Conservation (phyloP, 257 asterid genomes). For the Verbena officinalis region DNA sequence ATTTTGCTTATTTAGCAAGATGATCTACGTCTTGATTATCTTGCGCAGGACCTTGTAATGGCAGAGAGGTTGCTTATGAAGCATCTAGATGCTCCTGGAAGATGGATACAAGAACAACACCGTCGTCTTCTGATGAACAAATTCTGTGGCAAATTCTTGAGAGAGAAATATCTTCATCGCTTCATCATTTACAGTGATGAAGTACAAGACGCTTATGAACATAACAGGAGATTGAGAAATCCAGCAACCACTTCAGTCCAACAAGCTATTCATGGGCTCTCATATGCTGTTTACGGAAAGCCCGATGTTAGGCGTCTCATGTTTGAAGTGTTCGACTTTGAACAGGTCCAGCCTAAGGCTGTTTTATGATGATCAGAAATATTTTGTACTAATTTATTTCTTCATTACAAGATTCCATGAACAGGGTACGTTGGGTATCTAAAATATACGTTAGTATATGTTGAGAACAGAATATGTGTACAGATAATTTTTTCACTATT, state of each 20-base stretch:
- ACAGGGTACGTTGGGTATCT: neutral
- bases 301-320: conserved; percentile 95
- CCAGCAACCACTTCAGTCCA: conserved; percentile 97
- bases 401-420: neutral
- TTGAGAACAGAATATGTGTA: neutral
- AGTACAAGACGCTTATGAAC: conserved; percentile 86
- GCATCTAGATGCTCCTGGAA: conserved; percentile 96
- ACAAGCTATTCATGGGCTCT: conserved; percentile 93
- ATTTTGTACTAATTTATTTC: neutral
- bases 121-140: conserved; percentile 87
- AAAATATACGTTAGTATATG: neutral
- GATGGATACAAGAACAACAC: conserved; percentile 89
- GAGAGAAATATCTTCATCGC: conserved; percentile 85
- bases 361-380: conserved; percentile 27
- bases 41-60: conserved; percentile 85
- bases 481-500: neutral
- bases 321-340: conserved; percentile 97
- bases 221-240: conserved; percentile 88
- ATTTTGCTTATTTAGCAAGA: neutral
- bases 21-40: neutral
- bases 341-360: conserved; percentile 86
- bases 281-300: conserved; percentile 86
- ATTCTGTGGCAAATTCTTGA: conserved; percentile 84
- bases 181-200: conserved; percentile 82
- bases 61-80: conserved; percentile 96